Percentiles rank a stretch among this genome's conserved stretches.
Evolutionary conservation across 116 monocot species (phyloP).

Genomic region (Cymodocea nodosa): DNA sequence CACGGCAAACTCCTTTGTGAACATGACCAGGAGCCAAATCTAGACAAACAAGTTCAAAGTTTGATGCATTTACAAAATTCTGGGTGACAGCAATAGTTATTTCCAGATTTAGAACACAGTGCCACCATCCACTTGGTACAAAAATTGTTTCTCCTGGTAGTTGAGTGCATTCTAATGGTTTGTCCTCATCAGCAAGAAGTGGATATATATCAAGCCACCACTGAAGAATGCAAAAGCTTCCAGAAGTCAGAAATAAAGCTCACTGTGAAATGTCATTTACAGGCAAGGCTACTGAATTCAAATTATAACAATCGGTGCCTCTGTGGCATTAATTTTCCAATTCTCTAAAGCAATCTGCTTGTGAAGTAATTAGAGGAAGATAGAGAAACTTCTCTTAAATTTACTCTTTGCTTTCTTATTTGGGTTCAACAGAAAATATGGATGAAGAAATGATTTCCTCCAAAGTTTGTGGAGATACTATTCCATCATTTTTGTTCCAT

Average conservation of each 20-base stretch:
- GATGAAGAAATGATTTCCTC: no score
- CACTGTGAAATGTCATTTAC: background rate
- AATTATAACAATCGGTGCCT: background rate
- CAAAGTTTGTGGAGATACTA: no score
- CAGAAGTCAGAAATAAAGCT: background rate
- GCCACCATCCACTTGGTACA: slow-evolving; percentile 99
- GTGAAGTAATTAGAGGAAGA: no score
- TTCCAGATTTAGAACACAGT: slow-evolving; percentile 94
- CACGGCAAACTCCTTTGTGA: slow-evolving; percentile 93
- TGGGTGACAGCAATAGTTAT: slow-evolving; percentile 90
- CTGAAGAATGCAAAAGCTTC: slow-evolving; percentile 26
- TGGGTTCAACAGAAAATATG: no score
- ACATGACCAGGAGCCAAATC: slow-evolving; percentile 86
- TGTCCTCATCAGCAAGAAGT: slow-evolving; percentile 77
- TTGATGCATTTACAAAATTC: slow-evolving; percentile 79
- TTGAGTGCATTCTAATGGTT: slow-evolving; percentile 93
- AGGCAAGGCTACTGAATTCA: background rate
- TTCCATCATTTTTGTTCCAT: no score
- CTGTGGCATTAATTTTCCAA: background rate
- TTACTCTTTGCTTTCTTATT: no score
- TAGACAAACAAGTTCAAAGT: slow-evolving; percentile 82
- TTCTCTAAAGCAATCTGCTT: background rate
- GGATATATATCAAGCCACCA: slow-evolving; percentile 99
- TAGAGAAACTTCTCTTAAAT: no score
- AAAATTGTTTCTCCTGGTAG: slow-evolving; percentile 94